These are phyloP conservation scores for Hanseniaspora mollemarum DNA, from an alignment of 805 yeast species.

Conservation along the genomic window DNA sequence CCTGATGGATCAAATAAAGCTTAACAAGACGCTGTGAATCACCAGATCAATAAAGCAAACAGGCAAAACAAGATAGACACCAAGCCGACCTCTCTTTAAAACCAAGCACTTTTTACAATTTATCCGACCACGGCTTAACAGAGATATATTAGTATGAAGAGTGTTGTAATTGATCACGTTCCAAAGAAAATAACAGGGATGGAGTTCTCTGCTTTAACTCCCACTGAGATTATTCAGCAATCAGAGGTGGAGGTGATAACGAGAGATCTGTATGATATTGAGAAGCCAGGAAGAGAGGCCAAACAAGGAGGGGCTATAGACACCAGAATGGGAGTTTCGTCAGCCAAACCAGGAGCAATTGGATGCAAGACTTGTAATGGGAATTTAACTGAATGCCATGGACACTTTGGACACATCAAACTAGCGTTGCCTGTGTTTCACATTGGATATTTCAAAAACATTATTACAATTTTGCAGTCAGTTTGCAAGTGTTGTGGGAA, in stretches of 20 bases:
- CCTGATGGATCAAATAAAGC: no score
- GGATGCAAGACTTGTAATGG: constrained; percentile 92
- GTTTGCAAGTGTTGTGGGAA: constrained; percentile 84
- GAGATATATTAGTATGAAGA: constrained; percentile 23
- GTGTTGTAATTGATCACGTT: constrained; percentile 51
- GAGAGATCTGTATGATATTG: constrained; percentile 82
- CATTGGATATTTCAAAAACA: constrained; percentile 90
- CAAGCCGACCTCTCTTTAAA: neutral
- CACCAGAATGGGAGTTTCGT: constrained; percentile 84
- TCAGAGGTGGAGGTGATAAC: constrained; percentile 89
- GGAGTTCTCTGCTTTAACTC: constrained; percentile 85
- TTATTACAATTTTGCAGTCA: constrained; percentile 75
- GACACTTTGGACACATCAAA: constrained; percentile 93
- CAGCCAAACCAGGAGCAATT: constrained; percentile 42
- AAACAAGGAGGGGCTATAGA: constrained; percentile 81
- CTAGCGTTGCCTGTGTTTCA: constrained; percentile 94
- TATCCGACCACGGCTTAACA: no score
- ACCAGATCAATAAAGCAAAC: no score
- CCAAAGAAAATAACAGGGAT: constrained; percentile 86
- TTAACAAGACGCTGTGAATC: no score
- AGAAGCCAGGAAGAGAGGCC: constrained; percentile 67
- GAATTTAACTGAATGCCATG: constrained; percentile 85
- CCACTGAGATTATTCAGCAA: constrained; percentile 82
- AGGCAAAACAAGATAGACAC: no score
- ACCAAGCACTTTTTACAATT: no score